These are phyloP conservation scores for Fusarium miscanthi DNA, from an alignment of 2,329 filamentous ascomycete genomes.

Conservation along the genomic window DNA sequence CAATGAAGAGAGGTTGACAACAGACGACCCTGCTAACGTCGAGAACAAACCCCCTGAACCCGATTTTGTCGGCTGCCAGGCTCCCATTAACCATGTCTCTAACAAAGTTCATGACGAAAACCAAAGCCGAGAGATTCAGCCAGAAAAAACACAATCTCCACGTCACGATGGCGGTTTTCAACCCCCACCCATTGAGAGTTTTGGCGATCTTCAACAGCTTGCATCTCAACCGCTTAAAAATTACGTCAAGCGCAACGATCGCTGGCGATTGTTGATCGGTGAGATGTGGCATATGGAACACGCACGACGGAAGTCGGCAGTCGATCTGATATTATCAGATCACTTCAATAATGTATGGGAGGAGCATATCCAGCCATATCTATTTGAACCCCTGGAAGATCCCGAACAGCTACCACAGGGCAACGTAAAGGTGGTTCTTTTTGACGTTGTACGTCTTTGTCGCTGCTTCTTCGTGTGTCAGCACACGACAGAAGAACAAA, in stretches of 20 bases:
- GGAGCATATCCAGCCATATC: conserved; percentile 25
- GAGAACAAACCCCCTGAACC: background rate
- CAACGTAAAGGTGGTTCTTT: conserved; percentile 34
- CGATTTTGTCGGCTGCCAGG: background rate
- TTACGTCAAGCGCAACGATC: conserved; percentile 46
- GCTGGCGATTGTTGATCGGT: conserved; percentile 47
- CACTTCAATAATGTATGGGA: conserved; percentile 36
- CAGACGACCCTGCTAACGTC: background rate
- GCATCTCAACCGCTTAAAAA: conserved; percentile 23
- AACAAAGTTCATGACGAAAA: background rate
- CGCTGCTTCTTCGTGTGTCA: conserved; percentile 46
- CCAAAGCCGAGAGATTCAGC: background rate
- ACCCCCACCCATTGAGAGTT: conserved; percentile 35
- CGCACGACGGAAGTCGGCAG: conserved; percentile 42
- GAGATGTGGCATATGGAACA: conserved; percentile 48
- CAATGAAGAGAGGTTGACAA: background rate
- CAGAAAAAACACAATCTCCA: background rate
- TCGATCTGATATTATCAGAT: conserved; percentile 38
- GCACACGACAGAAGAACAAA: conserved; percentile 32
- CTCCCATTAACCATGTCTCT: background rate
- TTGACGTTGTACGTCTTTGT: conserved; percentile 49
- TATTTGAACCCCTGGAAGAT: conserved; percentile 29
- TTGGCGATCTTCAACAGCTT: conserved; percentile 43
- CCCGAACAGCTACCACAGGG: conserved; percentile 11
- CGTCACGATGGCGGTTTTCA: background rate